Evolutionary conservation across 768 basidiomycete genomes (phyloP), one percentile per base, ranked within the genome.

Genomic region (Amanita pseudoporphyria): DNA sequence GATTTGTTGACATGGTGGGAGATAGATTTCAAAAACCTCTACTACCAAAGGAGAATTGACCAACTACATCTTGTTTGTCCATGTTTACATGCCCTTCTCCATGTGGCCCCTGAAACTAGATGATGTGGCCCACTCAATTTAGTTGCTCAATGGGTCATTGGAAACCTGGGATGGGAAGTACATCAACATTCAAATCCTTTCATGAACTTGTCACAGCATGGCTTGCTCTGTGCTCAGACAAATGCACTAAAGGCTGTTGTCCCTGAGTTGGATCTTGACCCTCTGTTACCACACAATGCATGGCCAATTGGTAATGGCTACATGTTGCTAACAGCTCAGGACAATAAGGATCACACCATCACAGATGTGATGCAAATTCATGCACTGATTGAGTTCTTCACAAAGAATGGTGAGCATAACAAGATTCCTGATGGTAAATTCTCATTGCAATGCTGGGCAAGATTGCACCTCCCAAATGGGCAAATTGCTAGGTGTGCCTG

Each of bases 31-130:
- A 61, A 70, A 41, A n/a, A 18, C 0, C 13, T 67, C 0, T 69
- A 68, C 38, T 58, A 58, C 40, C 58, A 64, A 10, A 55, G 53
- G 0, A 18, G 41, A 1, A 38, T 45, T 0, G 56, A 64, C 18
- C 56, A 55, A 0, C n/a, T 71, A 5, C 68, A 71, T 39, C 63
- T 71, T 43, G 41, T 63, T 14, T 38, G 54, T 1, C 67, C 60
- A 0, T 52, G 53, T 32, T 51, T 70, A 1, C 69, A 71, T 45
- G 51, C 55, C 5, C 32, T 59, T 3, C 7, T 45, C 3, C 69
- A 71, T 49, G 24, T 65, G 9, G 57, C 53, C 4, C 28, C 49
- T 0, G 59, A 68, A 47, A 55, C 51, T 6, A 16, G 44, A 9
- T 54, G 56, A 2, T 47, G 54, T 3, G 61, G 67, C 0, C 60